Base-by-base conservation (phyloP, 768 basidiomycete genomes). In the Suillus hirtellus region DNA sequence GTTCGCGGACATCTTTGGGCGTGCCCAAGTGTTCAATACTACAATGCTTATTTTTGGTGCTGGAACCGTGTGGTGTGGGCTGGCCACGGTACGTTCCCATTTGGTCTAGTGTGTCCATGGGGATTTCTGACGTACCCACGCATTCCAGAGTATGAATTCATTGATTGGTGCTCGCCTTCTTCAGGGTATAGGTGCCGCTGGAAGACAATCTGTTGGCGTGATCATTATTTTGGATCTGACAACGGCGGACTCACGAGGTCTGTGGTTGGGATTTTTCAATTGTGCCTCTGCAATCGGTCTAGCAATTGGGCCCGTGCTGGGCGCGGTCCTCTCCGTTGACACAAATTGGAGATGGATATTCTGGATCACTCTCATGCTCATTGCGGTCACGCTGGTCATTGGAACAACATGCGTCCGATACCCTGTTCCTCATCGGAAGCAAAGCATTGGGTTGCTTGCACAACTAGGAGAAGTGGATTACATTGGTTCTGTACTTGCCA, bases 341-440 rank as follows among this genome's bases (percentile, higher is more conserved):
- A 66, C 77, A 9, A 54, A 73, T 8, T 83, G 81, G 82, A 70
- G 81, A 65, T 82, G 81, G 81, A 68, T 79, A 53, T 82, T 82
- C 70, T 82, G 79, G 71, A 80, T 80, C 61, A 76, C 77, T 0
- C 55, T 76, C 44, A 68, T 76, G 9, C 72, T 78, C 62, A 77
- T 78, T 27, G 70, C 63, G 27, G 17, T 76, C 2, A 78, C 74
- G 8, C 37, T 78, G 34, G 46, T 35, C 10, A 54, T 76, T 15
- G 75, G 72, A 14, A 63, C 71, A 21, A 21, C 68, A 9, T 73
- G 68, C 60, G 68, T 76, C 49, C 64, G 44, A 21, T 76, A 78
- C 65, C 74, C 75, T 14, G 73, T 77, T 14, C 77, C 75, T 0
- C 70, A 78, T 44, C 56, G 69, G 38, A 61, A 74, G 24, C 77